Evolutionary conservation across 2,329 filamentous ascomycete genomes (phyloP).

Genomic region (Hypoxylon sp.): DNA sequence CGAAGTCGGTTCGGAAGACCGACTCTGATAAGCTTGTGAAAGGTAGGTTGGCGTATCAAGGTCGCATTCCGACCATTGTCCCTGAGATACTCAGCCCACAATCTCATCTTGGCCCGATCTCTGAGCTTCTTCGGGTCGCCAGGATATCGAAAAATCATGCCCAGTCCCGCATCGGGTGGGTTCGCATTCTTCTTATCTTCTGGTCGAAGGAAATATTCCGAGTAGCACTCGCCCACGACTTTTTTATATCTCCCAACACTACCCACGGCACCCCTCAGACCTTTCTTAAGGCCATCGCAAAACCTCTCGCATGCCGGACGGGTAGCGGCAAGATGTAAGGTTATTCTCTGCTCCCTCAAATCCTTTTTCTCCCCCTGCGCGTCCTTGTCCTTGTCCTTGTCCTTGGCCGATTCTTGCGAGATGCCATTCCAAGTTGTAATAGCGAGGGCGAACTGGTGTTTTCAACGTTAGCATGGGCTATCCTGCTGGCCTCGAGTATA

Average conservation of each 20-base stretch:
- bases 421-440: conserved; percentile 94
- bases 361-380: conserved; percentile 52
- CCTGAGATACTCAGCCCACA: conserved; percentile 96
- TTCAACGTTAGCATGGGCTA: conserved; percentile 1
- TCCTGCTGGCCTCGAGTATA: background rate
- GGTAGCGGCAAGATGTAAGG: conserved; percentile 88
- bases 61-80: conserved; percentile 96
- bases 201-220: conserved; percentile 77
- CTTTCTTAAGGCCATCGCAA: conserved; percentile 93
- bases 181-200: conserved; percentile 69
- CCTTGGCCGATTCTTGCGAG: conserved; percentile 58
- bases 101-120: conserved; percentile 94
- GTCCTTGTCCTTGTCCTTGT: conserved; percentile 52
- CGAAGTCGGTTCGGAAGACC: conserved; percentile 91
- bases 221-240: conserved; percentile 87
- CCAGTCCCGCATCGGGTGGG: conserved; percentile 90
- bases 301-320: conserved; percentile 92
- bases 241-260: conserved; percentile 85
- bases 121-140: conserved; percentile 93
- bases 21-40: conserved; percentile 96
- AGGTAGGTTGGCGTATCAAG: conserved; percentile 92
- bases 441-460: conserved; percentile 79
- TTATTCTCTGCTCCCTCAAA: conserved; percentile 80
- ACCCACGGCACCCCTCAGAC: conserved; percentile 84
- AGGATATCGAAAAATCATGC: conserved; percentile 91